Conservation (phyloP, 768 basidiomycete genomes). For the Pisolithus sp. region DNA sequence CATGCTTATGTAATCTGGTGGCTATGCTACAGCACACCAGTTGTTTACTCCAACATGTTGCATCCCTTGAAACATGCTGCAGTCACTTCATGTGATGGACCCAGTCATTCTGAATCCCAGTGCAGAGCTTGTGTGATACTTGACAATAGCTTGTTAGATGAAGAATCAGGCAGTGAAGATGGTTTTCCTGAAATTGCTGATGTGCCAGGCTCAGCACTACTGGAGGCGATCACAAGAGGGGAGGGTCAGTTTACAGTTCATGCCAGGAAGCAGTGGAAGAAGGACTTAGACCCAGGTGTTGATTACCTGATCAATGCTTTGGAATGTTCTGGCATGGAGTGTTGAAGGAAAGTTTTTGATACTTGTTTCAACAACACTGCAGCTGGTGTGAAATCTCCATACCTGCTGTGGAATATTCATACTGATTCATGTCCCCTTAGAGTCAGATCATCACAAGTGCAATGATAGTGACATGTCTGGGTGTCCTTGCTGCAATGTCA, state of each 20-base stretch:
- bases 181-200: too few species aligned
- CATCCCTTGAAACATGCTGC: too few species aligned
- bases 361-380: constrained; percentile 18
- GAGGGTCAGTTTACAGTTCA: background rate
- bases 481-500: constrained; percentile 12
- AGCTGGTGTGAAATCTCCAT: constrained; percentile 10
- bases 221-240: too few species aligned
- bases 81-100: too few species aligned
- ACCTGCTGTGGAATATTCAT: background rate
- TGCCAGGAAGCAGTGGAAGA: constrained; percentile 1
- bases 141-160: too few species aligned
- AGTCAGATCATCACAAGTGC: constrained; percentile 2
- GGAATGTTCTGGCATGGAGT: constrained; percentile 6
- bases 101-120: too few species aligned
- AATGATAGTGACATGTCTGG: background rate
- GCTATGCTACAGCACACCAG: too few species aligned
- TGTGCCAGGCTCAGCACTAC: too few species aligned
- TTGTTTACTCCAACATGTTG: too few species aligned
- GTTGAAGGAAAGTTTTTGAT: constrained; percentile 7
- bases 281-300: constrained; percentile 13
- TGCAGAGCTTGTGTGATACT: too few species aligned
- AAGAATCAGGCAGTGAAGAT: too few species aligned
- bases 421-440: constrained; percentile 1
- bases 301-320: constrained; percentile 25
- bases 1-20: too few species aligned